Evolutionary conservation across 1,284 basidiomycete species (phyloP).

Genomic region (Grifola frondosa): DNA sequence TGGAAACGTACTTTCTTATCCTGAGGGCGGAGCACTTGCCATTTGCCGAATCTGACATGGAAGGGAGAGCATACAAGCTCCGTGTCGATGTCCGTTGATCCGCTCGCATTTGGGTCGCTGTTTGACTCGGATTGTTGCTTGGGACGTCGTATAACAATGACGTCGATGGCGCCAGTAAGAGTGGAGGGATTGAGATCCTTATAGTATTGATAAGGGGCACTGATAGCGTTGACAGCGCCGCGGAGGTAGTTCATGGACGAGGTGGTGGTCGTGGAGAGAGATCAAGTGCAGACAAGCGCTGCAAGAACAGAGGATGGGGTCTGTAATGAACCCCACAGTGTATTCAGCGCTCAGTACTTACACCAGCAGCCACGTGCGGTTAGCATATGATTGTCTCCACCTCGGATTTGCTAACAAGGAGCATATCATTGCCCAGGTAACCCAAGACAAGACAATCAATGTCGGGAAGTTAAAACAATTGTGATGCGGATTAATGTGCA

Average conservation of each 20-base stretch:
- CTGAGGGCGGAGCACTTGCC: slow-evolving; percentile 90
- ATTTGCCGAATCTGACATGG: slow-evolving; percentile 98
- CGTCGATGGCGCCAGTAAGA: slow-evolving; percentile 94
- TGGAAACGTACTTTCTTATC: slow-evolving; percentile 80
- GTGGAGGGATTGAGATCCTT: slow-evolving; percentile 89
- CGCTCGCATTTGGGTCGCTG: slow-evolving; percentile 10
- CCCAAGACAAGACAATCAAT: too few species aligned
- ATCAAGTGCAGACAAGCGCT: slow-evolving; percentile 2
- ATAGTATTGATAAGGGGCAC: slow-evolving; percentile 83
- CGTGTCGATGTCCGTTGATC: slow-evolving; percentile 51
- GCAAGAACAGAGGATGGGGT: slow-evolving; percentile 15
- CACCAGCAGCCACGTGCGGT: too few species aligned
- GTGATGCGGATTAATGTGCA: too few species aligned
- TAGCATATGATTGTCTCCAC: too few species aligned
- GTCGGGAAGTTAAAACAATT: too few species aligned
- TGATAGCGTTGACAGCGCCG: slow-evolving; percentile 77
- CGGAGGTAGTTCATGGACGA: slow-evolving; percentile 75
- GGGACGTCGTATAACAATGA: slow-evolving; percentile 86
- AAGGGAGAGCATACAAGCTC: slow-evolving; percentile 94
- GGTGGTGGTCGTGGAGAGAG: slow-evolving; percentile 7
- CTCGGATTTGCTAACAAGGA: too few species aligned
- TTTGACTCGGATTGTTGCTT: slow-evolving; percentile 17
- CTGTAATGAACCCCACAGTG: slow-evolving; percentile 16
- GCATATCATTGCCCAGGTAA: too few species aligned
- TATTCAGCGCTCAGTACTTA: too few species aligned